Percentiles rank a stretch among this genome's conserved stretches.
These are phyloP conservation scores for Angophora floribunda DNA, from an alignment of 345 rosid genomes.

Conservation along the genomic window DNA sequence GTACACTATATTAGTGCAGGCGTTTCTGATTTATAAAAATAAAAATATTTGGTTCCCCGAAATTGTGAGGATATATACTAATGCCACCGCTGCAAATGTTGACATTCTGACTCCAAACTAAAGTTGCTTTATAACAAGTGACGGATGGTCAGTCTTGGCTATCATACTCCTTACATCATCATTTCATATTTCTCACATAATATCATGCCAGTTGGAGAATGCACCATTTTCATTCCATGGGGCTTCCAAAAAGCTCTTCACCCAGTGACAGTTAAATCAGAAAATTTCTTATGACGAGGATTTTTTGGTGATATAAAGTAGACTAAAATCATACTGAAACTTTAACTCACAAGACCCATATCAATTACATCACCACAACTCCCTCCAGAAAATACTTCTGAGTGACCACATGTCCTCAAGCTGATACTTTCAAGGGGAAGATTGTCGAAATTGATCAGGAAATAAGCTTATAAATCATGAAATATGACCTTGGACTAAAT, in stretches of 20 bases:
- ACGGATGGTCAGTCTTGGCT: background rate
- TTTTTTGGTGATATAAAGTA: background rate
- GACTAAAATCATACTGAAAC: background rate
- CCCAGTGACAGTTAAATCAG: background rate
- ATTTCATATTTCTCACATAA: background rate
- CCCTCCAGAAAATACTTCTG: background rate
- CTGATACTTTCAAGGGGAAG: background rate
- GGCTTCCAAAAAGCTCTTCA: background rate
- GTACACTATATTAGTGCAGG: background rate
- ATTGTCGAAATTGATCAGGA: background rate
- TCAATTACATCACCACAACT: background rate
- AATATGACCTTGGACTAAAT: background rate
- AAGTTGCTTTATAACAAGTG: background rate
- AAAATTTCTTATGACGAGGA: background rate
- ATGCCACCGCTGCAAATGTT: background rate
- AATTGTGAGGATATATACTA: background rate
- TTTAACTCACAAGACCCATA: background rate
- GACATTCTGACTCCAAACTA: background rate
- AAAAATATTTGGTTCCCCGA: background rate
- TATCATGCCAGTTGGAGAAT: background rate
- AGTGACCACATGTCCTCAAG: background rate
- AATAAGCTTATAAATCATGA: background rate
- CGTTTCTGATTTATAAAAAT: background rate
- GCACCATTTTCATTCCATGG: background rate
- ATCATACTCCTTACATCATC: background rate